Percentiles rank a stretch among this genome's conserved stretches.
Evolutionary conservation across 2,329 filamentous ascomycete species (phyloP).

Genomic region (Phoma sp.): DNA sequence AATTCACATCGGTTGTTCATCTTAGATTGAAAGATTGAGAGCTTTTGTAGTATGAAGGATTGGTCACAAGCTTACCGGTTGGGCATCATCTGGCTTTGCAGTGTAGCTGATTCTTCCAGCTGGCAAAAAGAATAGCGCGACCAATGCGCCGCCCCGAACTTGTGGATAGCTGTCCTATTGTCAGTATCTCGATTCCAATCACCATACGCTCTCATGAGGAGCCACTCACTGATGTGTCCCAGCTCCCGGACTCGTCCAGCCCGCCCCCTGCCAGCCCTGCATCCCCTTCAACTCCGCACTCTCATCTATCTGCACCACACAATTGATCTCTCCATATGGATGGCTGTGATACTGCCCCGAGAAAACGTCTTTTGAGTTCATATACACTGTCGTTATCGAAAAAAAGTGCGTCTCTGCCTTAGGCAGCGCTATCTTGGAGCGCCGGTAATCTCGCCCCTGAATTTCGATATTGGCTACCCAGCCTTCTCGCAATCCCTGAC

Average conservation of each 20-base stretch:
- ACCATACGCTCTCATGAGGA: not conserved
- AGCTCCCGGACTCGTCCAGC: conserved; percentile 63
- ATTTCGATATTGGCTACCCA: conserved; percentile 48
- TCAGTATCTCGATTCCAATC: not conserved
- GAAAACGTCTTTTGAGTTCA: conserved; percentile 60
- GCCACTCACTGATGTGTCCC: conserved; percentile 60
- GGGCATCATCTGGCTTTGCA: conserved; percentile 49
- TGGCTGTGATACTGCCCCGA: conserved; percentile 62
- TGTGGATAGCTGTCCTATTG: conserved; percentile 54
- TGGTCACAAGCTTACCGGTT: conserved; percentile 5
- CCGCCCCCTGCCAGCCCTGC: conserved; percentile 63
- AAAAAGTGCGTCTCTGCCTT: conserved; percentile 58
- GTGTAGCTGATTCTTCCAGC: conserved; percentile 62
- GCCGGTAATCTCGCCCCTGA: conserved; percentile 38
- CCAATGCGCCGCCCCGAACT: conserved; percentile 58
- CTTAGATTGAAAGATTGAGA: too few species aligned
- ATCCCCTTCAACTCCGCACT: conserved; percentile 62
- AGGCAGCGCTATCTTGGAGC: conserved; percentile 57
- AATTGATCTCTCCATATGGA: conserved; percentile 65
- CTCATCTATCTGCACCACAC: conserved; percentile 60
- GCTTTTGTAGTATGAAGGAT: not conserved
- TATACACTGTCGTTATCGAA: conserved; percentile 66
- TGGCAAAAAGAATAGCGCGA: conserved; percentile 64
- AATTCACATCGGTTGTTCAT: too few species aligned
- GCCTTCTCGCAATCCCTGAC: conserved; percentile 47